Conservation (phyloP, 2,329 filamentous ascomycete genomes). For the Arthrobotrys sinensis region DNA sequence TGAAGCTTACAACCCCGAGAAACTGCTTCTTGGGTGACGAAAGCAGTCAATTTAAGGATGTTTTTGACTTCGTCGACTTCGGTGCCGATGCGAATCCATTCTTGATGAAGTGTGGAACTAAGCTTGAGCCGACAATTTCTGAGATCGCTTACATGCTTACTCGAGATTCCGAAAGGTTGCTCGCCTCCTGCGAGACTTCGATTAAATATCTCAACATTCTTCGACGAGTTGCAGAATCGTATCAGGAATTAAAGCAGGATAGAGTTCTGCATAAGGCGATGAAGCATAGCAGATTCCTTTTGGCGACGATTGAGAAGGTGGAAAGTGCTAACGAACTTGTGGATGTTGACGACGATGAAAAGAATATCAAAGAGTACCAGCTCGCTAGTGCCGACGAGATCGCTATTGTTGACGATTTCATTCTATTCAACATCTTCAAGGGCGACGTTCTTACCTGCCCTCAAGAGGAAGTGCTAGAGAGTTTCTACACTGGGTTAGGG, state of each 20-base stretch:
- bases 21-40: slow-evolving; percentile 84
- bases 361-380: slow-evolving; percentile 82
- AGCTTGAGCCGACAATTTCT: slow-evolving; percentile 86
- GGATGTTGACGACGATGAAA: slow-evolving; percentile 71
- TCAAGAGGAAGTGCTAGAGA: slow-evolving; percentile 87
- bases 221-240: slow-evolving; percentile 82
- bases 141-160: slow-evolving; percentile 90
- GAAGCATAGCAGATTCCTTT: slow-evolving; percentile 81
- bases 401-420: slow-evolving; percentile 88
- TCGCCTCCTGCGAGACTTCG: slow-evolving; percentile 80
- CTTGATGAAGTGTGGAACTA: slow-evolving; percentile 88
- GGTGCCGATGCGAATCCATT: slow-evolving; percentile 89
- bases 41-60: slow-evolving; percentile 81
- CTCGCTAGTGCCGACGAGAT: slow-evolving; percentile 80
- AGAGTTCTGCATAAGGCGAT: slow-evolving; percentile 83
- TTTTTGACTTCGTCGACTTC: slow-evolving; percentile 98
- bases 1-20: slow-evolving; percentile 76
- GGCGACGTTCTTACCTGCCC: slow-evolving; percentile 86
- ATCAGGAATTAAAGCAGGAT: slow-evolving; percentile 80
- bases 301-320: slow-evolving; percentile 82
- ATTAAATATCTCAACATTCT: slow-evolving; percentile 88
- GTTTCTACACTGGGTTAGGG: slow-evolving; percentile 84
- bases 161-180: slow-evolving; percentile 83
- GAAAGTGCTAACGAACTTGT: slow-evolving; percentile 65
- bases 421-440: slow-evolving; percentile 90